phyloP scores from a whole-genome alignment of 2,329 filamentous ascomycete genomes.

The Aspergillus neotritici region DNA sequence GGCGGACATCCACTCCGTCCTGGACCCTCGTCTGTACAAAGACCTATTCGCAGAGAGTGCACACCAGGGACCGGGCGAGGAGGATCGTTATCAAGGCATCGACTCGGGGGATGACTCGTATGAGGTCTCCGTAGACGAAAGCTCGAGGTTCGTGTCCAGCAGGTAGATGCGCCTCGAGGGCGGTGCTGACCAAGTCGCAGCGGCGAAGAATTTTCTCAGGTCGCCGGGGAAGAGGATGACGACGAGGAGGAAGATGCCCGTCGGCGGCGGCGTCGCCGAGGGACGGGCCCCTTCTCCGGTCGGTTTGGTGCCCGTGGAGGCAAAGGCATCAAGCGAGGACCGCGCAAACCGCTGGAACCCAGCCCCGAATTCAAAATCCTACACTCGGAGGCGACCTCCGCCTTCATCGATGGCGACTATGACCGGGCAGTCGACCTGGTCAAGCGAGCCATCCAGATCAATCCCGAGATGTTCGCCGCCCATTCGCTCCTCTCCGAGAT shows the following conservation, averaged over 20 bases:
- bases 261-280: constrained; percentile 26
- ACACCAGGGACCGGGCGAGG: constrained; percentile 11
- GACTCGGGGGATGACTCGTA: constrained; percentile 23
- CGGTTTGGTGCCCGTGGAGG: constrained; percentile 37
- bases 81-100: neutral
- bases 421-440: constrained; percentile 40
- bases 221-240: constrained; percentile 21
- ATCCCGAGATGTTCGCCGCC: constrained; percentile 59
- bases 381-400: constrained; percentile 44
- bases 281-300: constrained; percentile 31
- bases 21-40: constrained; percentile 32
- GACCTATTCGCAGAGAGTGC: constrained; percentile 15
- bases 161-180: neutral
- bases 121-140: constrained; percentile 21
- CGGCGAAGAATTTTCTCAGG: constrained; percentile 21
- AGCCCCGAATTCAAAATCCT: constrained; percentile 45
- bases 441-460: constrained; percentile 48
- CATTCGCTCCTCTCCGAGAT: constrained; percentile 58
- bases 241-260: constrained; percentile 19
- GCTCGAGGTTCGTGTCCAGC: constrained; percentile 19
- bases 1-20: constrained; percentile 18
- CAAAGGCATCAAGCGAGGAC: constrained; percentile 44
- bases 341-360: constrained; percentile 43
- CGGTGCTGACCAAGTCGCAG: constrained; percentile 14
- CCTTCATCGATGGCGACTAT: constrained; percentile 45